Evolutionary conservation across 768 basidiomycete species (phyloP), one percentile per base, ranked within the genome.

Genomic region (Daedaleopsis nitida): DNA sequence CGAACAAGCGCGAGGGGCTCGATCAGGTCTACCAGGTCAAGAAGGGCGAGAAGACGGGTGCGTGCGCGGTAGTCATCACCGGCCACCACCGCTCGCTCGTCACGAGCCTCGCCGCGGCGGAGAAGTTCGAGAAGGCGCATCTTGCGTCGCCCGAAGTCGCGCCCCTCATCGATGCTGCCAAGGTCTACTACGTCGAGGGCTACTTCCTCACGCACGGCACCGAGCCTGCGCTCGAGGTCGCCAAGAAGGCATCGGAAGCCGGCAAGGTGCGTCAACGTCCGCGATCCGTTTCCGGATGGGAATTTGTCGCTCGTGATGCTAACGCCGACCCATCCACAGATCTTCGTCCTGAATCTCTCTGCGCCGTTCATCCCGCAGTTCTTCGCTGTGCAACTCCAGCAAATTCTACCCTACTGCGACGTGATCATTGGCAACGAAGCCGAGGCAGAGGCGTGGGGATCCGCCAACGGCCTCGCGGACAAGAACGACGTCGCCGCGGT

Each of bases 341-440:
- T 87, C 62, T 96, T 98, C 74, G 85, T 84, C 12, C 75, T 98
- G 68, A 99, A 99, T 81, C 83, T 99, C 68, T 96, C 94, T 10
- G 97, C 97, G 3, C 97, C 97, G 17, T 99, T 98, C 83, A 96
- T 99, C 75, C 80, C 92, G 56, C 89, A 94, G 76, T 96, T 97
- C 83, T 98, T 98, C 81, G 83, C 82, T 60, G 76, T 79, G 3
- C 91, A 96, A 72, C 80, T 99, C 17, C 82, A 93, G 65, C 79
- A 90, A 71, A 76, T 98, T 68, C 75, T 99, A 47, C 88, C 89
- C 24, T 88, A 90, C 79, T 84, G 84, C 62, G 97, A 99, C 75
- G 80, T 96, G 75, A 67, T 98, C 74, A 93, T 99, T 75, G 92
- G 92, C n/a, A 98, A 98, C 77, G 96, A 99, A 79, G 79, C 87